Percentiles rank a stretch among this genome's conserved stretches.
Evolutionary conservation across 2,329 filamentous ascomycete genomes (phyloP).

Genomic region (Fusarium kyushuense): DNA sequence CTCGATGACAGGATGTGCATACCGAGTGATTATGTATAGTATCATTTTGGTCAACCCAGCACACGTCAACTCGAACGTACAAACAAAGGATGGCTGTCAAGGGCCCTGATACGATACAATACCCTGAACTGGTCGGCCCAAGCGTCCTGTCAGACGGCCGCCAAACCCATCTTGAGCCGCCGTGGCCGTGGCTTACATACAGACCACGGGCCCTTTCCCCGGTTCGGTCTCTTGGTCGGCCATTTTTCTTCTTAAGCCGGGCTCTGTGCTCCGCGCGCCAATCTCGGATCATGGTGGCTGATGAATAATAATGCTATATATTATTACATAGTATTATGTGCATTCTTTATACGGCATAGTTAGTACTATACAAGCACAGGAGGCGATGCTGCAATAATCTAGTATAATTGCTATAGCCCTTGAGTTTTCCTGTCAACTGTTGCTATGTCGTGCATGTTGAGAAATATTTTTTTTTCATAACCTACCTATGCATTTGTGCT

Average conservation of each 20-base stretch:
- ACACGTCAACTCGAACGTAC: constrained; percentile 1
- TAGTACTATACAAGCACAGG: not conserved
- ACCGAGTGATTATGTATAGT: not conserved
- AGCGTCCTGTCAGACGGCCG: constrained; percentile 48
- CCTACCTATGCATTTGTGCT: not conserved
- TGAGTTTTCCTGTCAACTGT: not conserved
- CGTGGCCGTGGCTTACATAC: constrained; percentile 32
- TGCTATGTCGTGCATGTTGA: not conserved
- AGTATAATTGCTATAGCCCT: not conserved
- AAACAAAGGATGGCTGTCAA: constrained; percentile 14
- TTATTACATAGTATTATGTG: not conserved
- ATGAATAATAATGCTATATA: constrained; percentile 11
- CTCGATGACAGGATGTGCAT: constrained; percentile 10
- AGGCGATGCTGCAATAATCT: not conserved
- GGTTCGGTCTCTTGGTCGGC: constrained; percentile 46
- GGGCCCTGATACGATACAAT: constrained; percentile 23
- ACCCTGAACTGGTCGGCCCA: constrained; percentile 36
- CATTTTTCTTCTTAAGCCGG: constrained; percentile 41
- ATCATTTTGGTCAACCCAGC: constrained; percentile 9
- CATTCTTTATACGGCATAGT: not conserved
- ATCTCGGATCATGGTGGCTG: constrained; percentile 30
- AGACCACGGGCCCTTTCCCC: constrained; percentile 40
- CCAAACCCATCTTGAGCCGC: constrained; percentile 36
- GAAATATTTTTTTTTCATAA: not conserved
- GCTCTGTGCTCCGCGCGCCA: constrained; percentile 31